Conservation (phyloP, 139 green algal genomes). For the Closterium sp. region DNA sequence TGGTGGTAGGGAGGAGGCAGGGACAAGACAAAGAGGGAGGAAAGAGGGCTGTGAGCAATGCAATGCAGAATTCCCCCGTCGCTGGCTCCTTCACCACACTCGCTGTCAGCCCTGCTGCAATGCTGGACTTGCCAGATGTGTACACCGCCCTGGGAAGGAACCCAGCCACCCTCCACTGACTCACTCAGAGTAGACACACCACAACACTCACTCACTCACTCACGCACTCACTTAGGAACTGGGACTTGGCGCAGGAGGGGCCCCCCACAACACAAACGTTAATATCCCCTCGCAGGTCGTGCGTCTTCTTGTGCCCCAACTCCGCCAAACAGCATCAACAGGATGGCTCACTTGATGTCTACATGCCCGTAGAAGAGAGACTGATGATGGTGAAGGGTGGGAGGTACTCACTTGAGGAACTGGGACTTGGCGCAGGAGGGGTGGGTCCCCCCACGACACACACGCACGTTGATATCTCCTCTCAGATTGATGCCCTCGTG, state of each 20-base stretch:
- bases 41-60: neutral
- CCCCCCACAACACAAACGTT: slow-evolving; percentile 98
- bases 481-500: slow-evolving; percentile 62
- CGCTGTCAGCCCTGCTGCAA: slow-evolving; percentile 88
- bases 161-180: too few relatives aligned
- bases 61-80: slow-evolving; percentile 76
- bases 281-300: slow-evolving; percentile 79
- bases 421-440: slow-evolving; percentile 97
- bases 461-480: slow-evolving; percentile 98
- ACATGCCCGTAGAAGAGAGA: too few relatives aligned
- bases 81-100: slow-evolving; percentile 57
- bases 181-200: too few relatives aligned
- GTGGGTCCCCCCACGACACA: slow-evolving; percentile 95
- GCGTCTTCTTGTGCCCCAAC: too few relatives aligned
- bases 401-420: slow-evolving; percentile 87
- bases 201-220: too few relatives aligned
- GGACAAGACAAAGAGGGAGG: too few relatives aligned
- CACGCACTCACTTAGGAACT: slow-evolving; percentile 96
- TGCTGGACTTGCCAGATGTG: too few relatives aligned
- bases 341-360: too few relatives aligned
- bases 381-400: too few relatives aligned
- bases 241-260: slow-evolving; percentile 95
- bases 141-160: too few relatives aligned
- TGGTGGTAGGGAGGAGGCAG: too few relatives aligned
- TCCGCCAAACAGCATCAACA: too few relatives aligned